These are phyloP conservation scores for Acacia concinna DNA, from an alignment of 331 rosid species.

Conservation along the genomic window DNA sequence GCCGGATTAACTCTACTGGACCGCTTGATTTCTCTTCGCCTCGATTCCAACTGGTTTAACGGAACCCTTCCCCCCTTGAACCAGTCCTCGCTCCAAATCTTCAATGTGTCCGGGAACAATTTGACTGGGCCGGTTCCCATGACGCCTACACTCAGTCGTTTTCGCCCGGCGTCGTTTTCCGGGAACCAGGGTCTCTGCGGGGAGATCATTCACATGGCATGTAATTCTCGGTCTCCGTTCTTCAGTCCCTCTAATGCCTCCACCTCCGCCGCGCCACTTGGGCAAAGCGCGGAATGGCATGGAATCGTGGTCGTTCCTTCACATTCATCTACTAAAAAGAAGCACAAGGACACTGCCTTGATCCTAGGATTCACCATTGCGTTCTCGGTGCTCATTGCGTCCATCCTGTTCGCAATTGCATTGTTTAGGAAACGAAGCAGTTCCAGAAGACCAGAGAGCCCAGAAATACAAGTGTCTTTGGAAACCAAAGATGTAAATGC, in stretches of 20 bases:
- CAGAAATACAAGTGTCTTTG: not conserved
- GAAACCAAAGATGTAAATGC: slow-evolving; percentile 23
- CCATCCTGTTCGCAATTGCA: slow-evolving; percentile 31
- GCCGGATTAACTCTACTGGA: slow-evolving; percentile 37
- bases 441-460: not conserved
- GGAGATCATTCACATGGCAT: slow-evolving; percentile 56
- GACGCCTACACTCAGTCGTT: slow-evolving; percentile 52
- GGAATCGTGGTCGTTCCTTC: slow-evolving; percentile 53
- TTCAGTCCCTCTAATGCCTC: slow-evolving; percentile 49
- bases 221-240: slow-evolving; percentile 54
- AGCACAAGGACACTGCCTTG: slow-evolving; percentile 48
- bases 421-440: slow-evolving; percentile 25
- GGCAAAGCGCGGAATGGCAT: slow-evolving; percentile 54
- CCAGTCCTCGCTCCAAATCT: slow-evolving; percentile 47
- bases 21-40: slow-evolving; percentile 61
- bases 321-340: slow-evolving; percentile 25
- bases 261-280: slow-evolving; percentile 40
- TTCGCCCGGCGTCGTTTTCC: slow-evolving; percentile 50
- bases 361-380: slow-evolving; percentile 52
- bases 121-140: slow-evolving; percentile 67
- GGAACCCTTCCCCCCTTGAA: slow-evolving; percentile 65
- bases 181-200: slow-evolving; percentile 75
- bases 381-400: slow-evolving; percentile 40
- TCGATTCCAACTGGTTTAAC: slow-evolving; percentile 58
- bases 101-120: slow-evolving; percentile 64